These are phyloP conservation scores for Cardiospermum halicacabum DNA, from an alignment of 345 rosid species.

Conservation along the genomic window DNA sequence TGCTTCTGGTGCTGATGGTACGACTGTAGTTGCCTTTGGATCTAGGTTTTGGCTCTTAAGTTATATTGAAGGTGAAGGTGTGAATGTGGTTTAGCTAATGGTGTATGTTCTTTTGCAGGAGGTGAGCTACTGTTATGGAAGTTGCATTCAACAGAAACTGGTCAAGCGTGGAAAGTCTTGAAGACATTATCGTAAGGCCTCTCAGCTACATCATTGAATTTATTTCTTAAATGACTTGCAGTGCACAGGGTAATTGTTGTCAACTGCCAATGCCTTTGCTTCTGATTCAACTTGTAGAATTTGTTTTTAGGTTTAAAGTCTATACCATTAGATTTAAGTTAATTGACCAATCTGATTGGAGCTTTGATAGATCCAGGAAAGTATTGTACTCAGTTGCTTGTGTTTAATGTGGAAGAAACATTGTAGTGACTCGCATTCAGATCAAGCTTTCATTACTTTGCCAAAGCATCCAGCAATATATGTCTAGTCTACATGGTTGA, in stretches of 20 bases:
- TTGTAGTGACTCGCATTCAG: background rate
- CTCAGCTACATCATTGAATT: constrained; percentile 5
- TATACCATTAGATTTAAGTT: background rate
- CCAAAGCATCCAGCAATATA: background rate
- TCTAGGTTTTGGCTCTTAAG: background rate
- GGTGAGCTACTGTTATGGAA: constrained; percentile 94
- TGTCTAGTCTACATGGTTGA: background rate
- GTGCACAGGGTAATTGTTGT: background rate
- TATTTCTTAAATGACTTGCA: background rate
- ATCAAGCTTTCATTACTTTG: constrained; percentile 7
- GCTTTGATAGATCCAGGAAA: background rate
- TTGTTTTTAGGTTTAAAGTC: background rate
- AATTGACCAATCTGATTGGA: background rate
- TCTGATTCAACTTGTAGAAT: background rate
- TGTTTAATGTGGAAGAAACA: background rate
- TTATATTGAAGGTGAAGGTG: background rate
- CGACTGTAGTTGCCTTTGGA: constrained; percentile 11
- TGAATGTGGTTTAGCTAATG: background rate
- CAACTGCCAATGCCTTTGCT: background rate
- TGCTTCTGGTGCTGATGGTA: constrained; percentile 99
- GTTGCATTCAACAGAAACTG: constrained; percentile 62
- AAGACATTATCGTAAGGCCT: constrained; percentile 66
- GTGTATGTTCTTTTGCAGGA: constrained; percentile 38
- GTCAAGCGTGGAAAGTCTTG: constrained; percentile 82
- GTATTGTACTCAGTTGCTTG: background rate